Base-by-base conservation (phyloP, 345 rosid genomes). In the Salix brachista region DNA sequence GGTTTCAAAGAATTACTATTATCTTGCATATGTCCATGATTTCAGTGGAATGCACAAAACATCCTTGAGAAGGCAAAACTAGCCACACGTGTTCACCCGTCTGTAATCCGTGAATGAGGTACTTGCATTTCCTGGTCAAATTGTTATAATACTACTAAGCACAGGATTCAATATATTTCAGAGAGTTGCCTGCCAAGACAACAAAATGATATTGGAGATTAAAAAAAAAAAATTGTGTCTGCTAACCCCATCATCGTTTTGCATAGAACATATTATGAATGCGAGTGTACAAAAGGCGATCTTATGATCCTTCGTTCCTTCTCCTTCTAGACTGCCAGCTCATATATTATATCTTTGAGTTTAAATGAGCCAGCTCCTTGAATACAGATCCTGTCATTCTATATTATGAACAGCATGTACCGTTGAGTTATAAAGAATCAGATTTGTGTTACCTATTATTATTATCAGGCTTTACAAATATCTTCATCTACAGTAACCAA, bases 361-460 rank as follows among this genome's bases (percentile, higher is more conserved):
- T 66, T 19, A 66, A 2, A 66, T 19, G 69, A 28, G 41, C n/a
- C 37, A 36, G 41, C 41, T 66, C 8, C 6, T 36, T 12, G 32
- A 36, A 68, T 46, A 44, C 73, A 58, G 34, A 67, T 34, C 48
- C 50, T 66, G 75, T 65, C 72, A 6, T 30, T 44, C 36, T 67
- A 67, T 25, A 3, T 66, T 39, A 44, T n/a, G 68, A 54, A 72
- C 42, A 56, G 34, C 56, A 66, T 42, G 46, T 56, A 14, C 75
- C n/a, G 72, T 65, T 23, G 3, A 56, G 32, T 56, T 72, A 67
- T 16, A 65, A 68, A 50, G 70, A 79, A 69, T 74, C 62, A 60
- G 70, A 69, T 21, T 10, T 44, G n/a, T 42, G 46, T 44, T 23
- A 52, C 67, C 56, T 37, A 13, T 39, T 37, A 34, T 71, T 56